A percentile compares a stretch with the other conserved stretches of the same genome.
These are phyloP conservation scores for Myxozyma monticola DNA, from an alignment of 805 yeast genomes.

Conservation along the genomic window DNA sequence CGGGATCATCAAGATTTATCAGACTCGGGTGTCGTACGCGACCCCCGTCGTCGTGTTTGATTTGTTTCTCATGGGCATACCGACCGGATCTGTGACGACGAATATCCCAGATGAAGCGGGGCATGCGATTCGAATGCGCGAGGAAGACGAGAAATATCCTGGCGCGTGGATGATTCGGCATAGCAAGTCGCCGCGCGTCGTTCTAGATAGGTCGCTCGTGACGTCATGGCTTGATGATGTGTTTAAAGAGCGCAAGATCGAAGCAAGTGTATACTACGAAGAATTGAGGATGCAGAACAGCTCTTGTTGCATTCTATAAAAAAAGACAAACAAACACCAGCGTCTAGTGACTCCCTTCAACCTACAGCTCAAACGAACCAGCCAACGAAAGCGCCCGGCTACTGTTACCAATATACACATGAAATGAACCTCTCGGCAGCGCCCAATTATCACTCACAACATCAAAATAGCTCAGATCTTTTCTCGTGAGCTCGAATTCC, in stretches of 20 bases:
- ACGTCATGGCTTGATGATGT: slow-evolving; percentile 7
- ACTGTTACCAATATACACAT: slow-evolving; percentile 47
- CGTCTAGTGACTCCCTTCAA: too few relatives aligned
- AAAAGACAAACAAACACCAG: too few relatives aligned
- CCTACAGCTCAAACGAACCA: slow-evolving; percentile 1
- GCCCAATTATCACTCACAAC: slow-evolving; percentile 57
- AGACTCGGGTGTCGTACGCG: slow-evolving; percentile 4
- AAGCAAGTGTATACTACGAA: slow-evolving; percentile 10
- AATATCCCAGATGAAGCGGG: slow-evolving; percentile 3
- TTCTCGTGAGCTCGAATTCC: slow-evolving; percentile 48
- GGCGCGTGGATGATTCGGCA: slow-evolving; percentile 10
- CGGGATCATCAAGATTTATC: slow-evolving; percentile 1
- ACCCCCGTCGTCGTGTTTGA: slow-evolving; percentile 6
- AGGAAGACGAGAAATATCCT: slow-evolving; percentile 9
- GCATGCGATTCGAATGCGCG: slow-evolving; percentile 3
- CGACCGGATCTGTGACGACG: background rate
- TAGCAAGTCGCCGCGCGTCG: slow-evolving; percentile 4
- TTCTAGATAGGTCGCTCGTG: slow-evolving; percentile 1
- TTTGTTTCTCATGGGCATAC: slow-evolving; percentile 5
- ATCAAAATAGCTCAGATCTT: slow-evolving; percentile 62
- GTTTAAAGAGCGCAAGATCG: slow-evolving; percentile 6
- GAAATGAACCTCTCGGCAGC: slow-evolving; percentile 56
- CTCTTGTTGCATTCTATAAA: slow-evolving; percentile 1
- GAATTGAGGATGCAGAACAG: slow-evolving; percentile 5
- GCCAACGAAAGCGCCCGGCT: slow-evolving; percentile 11